These are phyloP conservation scores for Oryza nivara DNA, from an alignment of 176 grass and related monocot species.

Conservation along the genomic window DNA sequence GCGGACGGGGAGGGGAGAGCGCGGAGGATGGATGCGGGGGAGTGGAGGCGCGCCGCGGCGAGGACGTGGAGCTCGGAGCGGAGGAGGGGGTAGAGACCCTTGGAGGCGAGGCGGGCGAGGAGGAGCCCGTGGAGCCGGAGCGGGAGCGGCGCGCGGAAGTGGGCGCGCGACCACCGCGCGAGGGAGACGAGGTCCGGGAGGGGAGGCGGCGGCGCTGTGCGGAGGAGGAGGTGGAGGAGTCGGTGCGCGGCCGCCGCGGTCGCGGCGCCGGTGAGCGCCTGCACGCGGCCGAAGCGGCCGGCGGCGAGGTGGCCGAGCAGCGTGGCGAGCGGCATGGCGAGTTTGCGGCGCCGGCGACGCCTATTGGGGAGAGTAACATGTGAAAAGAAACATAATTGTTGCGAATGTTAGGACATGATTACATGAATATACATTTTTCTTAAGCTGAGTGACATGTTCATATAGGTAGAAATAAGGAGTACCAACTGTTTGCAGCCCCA, in stretches of 20 bases:
- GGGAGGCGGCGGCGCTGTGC: conserved; percentile 35
- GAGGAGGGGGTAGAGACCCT: conserved; percentile 47
- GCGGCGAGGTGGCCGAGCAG: conserved; percentile 52
- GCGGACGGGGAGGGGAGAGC: conserved; percentile 39
- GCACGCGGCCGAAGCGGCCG: conserved; percentile 44
- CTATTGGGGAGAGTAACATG: not conserved
- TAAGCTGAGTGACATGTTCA: no score
- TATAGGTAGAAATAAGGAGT: no score
- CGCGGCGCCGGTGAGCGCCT: conserved; percentile 50
- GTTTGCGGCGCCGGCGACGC: not conserved
- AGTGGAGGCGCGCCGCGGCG: conserved; percentile 50
- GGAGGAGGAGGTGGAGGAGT: conserved; percentile 58
- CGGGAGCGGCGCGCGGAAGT: conserved; percentile 59
- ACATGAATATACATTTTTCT: no score
- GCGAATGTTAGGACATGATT: no score
- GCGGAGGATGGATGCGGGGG: conserved; percentile 61
- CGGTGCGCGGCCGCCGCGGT: conserved; percentile 50
- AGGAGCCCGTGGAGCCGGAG: conserved; percentile 71
- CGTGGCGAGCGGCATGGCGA: conserved; percentile 40
- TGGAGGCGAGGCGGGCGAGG: conserved; percentile 63
- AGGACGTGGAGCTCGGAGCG: conserved; percentile 77
- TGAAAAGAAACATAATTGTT: no score
- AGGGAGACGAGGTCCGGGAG: conserved; percentile 56
- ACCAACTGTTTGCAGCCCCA: no score
- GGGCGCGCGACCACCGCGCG: conserved; percentile 57